Base-by-base conservation (phyloP, 352 stramenopile genomes). In the Pythium coloratum region DNA sequence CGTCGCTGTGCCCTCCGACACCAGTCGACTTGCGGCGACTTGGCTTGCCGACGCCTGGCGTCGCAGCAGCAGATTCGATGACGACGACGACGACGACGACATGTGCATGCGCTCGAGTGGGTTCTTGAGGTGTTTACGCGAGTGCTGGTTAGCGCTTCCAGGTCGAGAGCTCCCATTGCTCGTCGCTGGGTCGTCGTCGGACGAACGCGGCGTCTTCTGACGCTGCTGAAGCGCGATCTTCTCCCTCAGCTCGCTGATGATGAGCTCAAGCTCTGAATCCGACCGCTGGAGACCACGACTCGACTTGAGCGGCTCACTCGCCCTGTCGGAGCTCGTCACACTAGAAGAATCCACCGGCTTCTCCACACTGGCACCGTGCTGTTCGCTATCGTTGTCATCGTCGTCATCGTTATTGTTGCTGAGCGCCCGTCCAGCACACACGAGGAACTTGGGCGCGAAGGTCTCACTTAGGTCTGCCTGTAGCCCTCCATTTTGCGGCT, bases 241-340 rank as follows among this genome's bases (percentile, higher is more conserved):
- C 50, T 82, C 77, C 1, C 81, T 74, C 33, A 91, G 59, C 24
- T 89, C 81, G 28, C 68, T 78, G 59, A 91, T 91, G 49, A 90
- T 91, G 8, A 77, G 71, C 54, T 91, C 83, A 10, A 91, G 56
- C 51, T 89, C 83, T 40, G 84, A 86, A 60, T 91, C 80, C 0
- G 79, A 77, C 2, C 78, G 76, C 36, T 71, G 66, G 2, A 82
- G 56, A 2, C 51, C 59, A 13, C 62, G 63, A 6, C 61, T 50
- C 8, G 40, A 55, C 6, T 34, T 65, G 1, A 53, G 46, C 46
- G 20, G 18, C n/a, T 57, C 40, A 14, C 16, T 30, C 3, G 32
- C 18, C 6, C 38, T 13, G 18, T 16, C 14, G 20, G 20, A 9
- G 20, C 18, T 14, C 9, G 4, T 16, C 5, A 5, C 24, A 32